Evolutionary conservation across 1,284 basidiomycete species (phyloP).

Genomic region (Moesziomyces antarcticus): DNA sequence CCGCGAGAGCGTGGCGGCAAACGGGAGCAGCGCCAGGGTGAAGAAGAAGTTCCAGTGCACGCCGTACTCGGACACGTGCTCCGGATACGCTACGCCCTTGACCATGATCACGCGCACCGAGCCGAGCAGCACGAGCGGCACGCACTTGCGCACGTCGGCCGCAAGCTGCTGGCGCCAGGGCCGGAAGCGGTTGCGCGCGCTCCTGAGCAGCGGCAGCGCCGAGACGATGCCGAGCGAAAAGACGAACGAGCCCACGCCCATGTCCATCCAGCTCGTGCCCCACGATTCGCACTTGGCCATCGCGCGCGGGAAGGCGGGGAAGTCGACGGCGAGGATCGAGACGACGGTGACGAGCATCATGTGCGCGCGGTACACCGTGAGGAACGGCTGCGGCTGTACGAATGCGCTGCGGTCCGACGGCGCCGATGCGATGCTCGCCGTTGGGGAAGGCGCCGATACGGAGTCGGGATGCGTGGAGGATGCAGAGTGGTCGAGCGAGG

Average conservation of each 20-base stretch:
- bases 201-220: conserved; percentile 74
- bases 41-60: conserved; percentile 99
- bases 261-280: conserved; percentile 94
- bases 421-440: not conserved
- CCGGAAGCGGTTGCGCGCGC: conserved; percentile 22
- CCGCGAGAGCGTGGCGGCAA: conserved; percentile 75
- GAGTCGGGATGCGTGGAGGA: not conserved
- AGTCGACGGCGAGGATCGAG: conserved; percentile 95
- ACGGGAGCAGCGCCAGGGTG: conserved; percentile 84
- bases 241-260: conserved; percentile 95
- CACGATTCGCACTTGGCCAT: conserved; percentile 94
- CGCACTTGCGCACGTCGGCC: conserved; percentile 72
- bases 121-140: conserved; percentile 81
- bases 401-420: conserved; percentile 6
- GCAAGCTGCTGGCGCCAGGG: conserved; percentile 35
- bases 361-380: conserved; percentile 90
- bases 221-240: conserved; percentile 93
- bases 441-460: not conserved
- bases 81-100: conserved; percentile 91
- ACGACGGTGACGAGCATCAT: conserved; percentile 94
- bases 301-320: conserved; percentile 83
- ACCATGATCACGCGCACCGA: conserved; percentile 83
- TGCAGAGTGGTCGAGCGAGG: conserved; percentile 6
- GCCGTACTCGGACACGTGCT: conserved; percentile 96
- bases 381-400: conserved; percentile 70